Conservation (phyloP, 225 moss, liverwort and hornwort species). For the Antitrichia curtipendula region DNA sequence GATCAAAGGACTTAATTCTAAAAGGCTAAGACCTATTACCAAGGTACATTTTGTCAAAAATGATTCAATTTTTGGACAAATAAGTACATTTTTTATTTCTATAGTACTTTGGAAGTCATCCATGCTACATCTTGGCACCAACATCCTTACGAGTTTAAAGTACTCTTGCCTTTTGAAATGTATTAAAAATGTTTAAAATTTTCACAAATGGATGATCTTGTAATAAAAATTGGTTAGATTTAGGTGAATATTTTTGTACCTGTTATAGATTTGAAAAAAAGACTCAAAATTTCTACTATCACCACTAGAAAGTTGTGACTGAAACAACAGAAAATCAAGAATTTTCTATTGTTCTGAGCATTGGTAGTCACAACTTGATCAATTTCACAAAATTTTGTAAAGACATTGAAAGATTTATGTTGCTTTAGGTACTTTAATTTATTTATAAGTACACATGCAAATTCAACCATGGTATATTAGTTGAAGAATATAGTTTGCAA, state of each 20-base stretch:
- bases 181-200: neutral
- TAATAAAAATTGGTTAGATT: rapidly evolving
- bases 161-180: neutral
- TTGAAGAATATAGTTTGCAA: too few species aligned
- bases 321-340: too few species aligned
- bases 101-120: neutral
- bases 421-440: too few species aligned
- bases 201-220: neutral
- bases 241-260: neutral
- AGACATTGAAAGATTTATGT: too few species aligned
- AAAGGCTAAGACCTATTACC: too few species aligned
- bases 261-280: neutral
- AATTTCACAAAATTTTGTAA: too few species aligned
- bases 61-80: neutral
- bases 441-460: too few species aligned
- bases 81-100: neutral
- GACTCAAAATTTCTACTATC: neutral
- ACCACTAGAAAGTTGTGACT: too few species aligned
- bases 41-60: neutral
- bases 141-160: rapidly evolving
- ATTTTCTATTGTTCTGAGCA: too few species aligned
- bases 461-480: too few species aligned
- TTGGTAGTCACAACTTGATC: too few species aligned
- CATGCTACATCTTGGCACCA: neutral
- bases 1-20: neutral